These are phyloP conservation scores for Teratosphaeria pseudoeucalypti DNA, from an alignment of 2,329 filamentous ascomycete species.

Conservation along the genomic window DNA sequence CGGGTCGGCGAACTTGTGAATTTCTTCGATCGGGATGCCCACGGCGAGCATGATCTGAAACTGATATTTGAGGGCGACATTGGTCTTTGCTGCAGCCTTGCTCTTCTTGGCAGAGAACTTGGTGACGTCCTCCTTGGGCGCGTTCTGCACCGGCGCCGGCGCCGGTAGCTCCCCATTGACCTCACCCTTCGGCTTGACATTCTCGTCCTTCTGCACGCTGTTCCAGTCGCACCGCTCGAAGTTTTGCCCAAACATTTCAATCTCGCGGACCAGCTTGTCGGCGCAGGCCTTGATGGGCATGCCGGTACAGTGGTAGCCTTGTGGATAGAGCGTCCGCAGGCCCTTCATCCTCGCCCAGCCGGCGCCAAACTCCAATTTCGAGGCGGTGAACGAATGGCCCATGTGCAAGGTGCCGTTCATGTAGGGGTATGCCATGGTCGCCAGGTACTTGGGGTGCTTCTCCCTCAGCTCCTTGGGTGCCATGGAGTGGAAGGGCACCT, in stretches of 20 bases:
- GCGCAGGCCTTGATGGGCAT: constrained; percentile 98
- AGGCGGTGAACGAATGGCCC: constrained; percentile 84
- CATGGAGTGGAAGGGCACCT: constrained; percentile 66
- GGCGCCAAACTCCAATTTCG: constrained; percentile 84
- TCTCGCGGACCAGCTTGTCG: constrained; percentile 85
- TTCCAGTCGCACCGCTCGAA: constrained; percentile 69
- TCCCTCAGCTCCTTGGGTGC: constrained; percentile 64
- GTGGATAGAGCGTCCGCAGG: constrained; percentile 75
- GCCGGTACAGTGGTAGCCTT: constrained; percentile 92
- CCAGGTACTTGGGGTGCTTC: constrained; percentile 85
- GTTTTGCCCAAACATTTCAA: constrained; percentile 76
- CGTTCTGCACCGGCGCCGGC: constrained; percentile 51
- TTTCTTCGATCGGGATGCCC: constrained; percentile 77
- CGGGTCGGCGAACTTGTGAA: constrained; percentile 88
- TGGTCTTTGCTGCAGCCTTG: constrained; percentile 74
- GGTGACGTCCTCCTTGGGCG: constrained; percentile 67
- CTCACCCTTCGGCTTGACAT: constrained; percentile 6
- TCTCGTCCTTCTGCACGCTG: constrained; percentile 30
- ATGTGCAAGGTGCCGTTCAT: constrained; percentile 80
- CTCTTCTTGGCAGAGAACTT: constrained; percentile 91
- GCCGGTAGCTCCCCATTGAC: constrained; percentile 14
- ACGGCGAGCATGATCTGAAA: constrained; percentile 91
- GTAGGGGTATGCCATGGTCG: constrained; percentile 65
- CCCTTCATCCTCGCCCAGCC: constrained; percentile 86
- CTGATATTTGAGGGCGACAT: constrained; percentile 88